phyloP scores from a whole-genome alignment of 495 filamentous ascomycete species.

The Sporormia fimetaria region DNA sequence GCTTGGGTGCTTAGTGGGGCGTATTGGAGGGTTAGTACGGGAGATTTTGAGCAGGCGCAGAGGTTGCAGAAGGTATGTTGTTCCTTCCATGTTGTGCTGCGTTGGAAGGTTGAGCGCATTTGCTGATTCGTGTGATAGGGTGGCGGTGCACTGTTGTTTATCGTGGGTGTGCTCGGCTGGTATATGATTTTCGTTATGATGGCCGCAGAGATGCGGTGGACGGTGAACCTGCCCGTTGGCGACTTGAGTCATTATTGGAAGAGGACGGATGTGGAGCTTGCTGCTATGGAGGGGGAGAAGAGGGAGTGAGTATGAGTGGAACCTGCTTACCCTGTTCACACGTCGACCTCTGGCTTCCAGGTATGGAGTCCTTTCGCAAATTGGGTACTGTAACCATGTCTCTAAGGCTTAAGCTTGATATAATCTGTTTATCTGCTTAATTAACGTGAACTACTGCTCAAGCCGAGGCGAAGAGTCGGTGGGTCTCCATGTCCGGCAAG shows the following conservation, averaged over 20 bases:
- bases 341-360: no score
- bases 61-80: conserved; percentile 37
- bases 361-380: no score
- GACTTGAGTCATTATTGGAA: conserved; percentile 46
- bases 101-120: no score
- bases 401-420: no score
- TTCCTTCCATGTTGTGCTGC: conserved; percentile 1
- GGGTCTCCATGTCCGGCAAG: no score
- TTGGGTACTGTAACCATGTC: no score
- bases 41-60: conserved; percentile 36
- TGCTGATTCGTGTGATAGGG: no score
- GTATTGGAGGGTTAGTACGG: conserved; percentile 40
- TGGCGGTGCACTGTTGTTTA: conserved; percentile 33
- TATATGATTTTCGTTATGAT: conserved; percentile 43
- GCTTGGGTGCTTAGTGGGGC: conserved; percentile 40
- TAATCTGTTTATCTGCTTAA: no score
- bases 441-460: no score
- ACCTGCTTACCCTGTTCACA: no score
- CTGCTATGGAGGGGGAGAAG: conserved; percentile 17
- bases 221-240: conserved; percentile 41
- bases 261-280: conserved; percentile 34
- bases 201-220: conserved; percentile 47
- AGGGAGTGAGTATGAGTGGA: no score
- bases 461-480: no score
- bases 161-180: conserved; percentile 42